These are phyloP conservation scores for Alternaria brassicicola DNA, from an alignment of 2,329 filamentous ascomycete genomes.

Conservation along the genomic window DNA sequence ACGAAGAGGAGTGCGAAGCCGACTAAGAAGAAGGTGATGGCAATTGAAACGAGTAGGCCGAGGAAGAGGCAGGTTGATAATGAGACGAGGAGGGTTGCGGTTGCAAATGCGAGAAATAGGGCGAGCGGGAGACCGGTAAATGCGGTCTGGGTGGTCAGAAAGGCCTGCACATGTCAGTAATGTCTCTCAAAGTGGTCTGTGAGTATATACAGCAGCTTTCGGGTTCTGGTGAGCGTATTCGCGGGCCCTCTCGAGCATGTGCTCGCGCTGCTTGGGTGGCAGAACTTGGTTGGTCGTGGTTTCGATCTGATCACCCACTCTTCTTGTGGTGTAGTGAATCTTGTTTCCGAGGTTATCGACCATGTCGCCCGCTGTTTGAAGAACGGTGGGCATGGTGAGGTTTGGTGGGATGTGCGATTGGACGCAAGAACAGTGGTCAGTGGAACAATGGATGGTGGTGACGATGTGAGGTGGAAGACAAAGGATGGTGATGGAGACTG, in stretches of 20 bases:
- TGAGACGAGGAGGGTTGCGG: slow-evolving; percentile 67
- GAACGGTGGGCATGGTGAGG: slow-evolving; percentile 24
- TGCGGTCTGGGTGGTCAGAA: slow-evolving; percentile 68
- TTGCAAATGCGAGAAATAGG: slow-evolving; percentile 70
- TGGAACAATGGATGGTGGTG: not conserved
- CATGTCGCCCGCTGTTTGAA: slow-evolving; percentile 35
- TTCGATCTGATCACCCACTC: slow-evolving; percentile 33
- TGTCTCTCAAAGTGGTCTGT: too few relatives aligned
- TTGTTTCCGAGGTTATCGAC: slow-evolving; percentile 27
- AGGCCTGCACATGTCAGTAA: slow-evolving; percentile 58
- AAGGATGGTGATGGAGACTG: not conserved
- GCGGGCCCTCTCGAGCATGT: slow-evolving; percentile 60
- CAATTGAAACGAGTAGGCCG: slow-evolving; percentile 56
- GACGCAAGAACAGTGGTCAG: not conserved
- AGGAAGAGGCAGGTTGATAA: slow-evolving; percentile 64
- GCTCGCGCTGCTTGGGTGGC: slow-evolving; percentile 65
- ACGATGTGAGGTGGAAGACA: not conserved
- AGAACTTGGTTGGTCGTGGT: slow-evolving; percentile 59
- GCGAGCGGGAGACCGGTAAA: slow-evolving; percentile 71
- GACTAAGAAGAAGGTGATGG: slow-evolving; percentile 72
- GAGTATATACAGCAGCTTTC: slow-evolving; percentile 66
- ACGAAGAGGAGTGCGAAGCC: slow-evolving; percentile 71
- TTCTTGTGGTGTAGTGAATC: slow-evolving; percentile 21
- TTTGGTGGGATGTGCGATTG: not conserved
- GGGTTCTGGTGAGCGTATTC: slow-evolving; percentile 69